phyloP scores from a whole-genome alignment of 1,139 yeast species.

The Taphrina sp. region DNA sequence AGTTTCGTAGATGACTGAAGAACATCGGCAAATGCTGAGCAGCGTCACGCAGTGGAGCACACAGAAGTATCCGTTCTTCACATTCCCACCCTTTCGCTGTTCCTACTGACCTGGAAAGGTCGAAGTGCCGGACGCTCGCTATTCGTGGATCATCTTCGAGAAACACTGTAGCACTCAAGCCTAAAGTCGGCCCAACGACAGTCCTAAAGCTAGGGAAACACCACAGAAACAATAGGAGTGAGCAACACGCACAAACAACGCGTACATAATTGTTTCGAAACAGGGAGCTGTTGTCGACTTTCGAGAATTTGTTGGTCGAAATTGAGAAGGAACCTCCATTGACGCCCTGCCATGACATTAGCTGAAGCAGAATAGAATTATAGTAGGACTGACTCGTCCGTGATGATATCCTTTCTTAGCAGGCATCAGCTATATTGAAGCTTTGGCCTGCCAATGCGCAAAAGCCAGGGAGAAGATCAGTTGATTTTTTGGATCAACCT shows the following conservation, averaged over 20 bases:
- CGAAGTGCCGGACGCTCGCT: slow-evolving; percentile 47
- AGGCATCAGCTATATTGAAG: slow-evolving; percentile 10
- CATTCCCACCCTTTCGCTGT: slow-evolving; percentile 58
- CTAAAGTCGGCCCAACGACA: slow-evolving; percentile 11
- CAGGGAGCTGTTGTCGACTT: slow-evolving; percentile 7
- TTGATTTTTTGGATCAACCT: too few relatives aligned
- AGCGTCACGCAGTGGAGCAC: slow-evolving; percentile 72
- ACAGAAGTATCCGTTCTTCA: slow-evolving; percentile 58
- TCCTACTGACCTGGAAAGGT: slow-evolving; percentile 54
- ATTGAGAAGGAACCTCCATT: slow-evolving; percentile 16
- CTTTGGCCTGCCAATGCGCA: too few relatives aligned
- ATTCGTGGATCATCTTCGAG: slow-evolving; percentile 19
- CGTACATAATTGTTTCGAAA: slow-evolving; percentile 20
- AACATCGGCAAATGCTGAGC: slow-evolving; percentile 66
- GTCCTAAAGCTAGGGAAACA: slow-evolving; percentile 17
- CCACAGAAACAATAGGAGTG: background rate
- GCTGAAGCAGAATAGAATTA: too few relatives aligned
- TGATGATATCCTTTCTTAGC: slow-evolving; percentile 15
- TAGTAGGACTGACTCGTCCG: too few relatives aligned
- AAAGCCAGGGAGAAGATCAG: too few relatives aligned
- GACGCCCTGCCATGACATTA: too few relatives aligned
- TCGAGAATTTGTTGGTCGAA: slow-evolving; percentile 12
- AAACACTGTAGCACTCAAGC: slow-evolving; percentile 6
- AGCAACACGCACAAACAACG: slow-evolving; percentile 2
- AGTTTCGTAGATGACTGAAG: slow-evolving; percentile 57